These are phyloP conservation scores for Fraxinus albicans DNA, from an alignment of 305 asterid genomes.

Conservation along the genomic window DNA sequence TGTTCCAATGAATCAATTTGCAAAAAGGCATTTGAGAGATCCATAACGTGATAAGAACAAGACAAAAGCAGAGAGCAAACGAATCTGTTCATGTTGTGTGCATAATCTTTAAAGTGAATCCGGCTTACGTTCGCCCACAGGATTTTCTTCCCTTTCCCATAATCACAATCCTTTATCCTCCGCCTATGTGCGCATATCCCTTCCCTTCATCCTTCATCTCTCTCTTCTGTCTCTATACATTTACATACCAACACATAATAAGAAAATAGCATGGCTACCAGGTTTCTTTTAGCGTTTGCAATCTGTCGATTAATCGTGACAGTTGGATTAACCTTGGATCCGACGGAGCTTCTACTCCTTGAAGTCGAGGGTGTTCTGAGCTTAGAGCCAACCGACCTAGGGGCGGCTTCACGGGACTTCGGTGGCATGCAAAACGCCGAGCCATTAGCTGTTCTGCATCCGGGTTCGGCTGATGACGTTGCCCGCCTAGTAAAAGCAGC, in stretches of 20 bases:
- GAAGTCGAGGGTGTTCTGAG: slow-evolving; percentile 49
- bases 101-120: slow-evolving; percentile 59
- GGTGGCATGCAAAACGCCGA: slow-evolving; percentile 42
- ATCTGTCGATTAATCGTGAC: slow-evolving; percentile 60
- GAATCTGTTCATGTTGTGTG: slow-evolving; percentile 52
- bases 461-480: slow-evolving; percentile 56
- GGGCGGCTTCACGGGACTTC: slow-evolving; percentile 51
- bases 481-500: slow-evolving; percentile 53
- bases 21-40: background rate
- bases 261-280: slow-evolving; percentile 38
- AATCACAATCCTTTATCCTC: background rate
- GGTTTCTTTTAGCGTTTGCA: slow-evolving; percentile 50
- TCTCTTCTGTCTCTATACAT: background rate
- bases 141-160: slow-evolving; percentile 29
- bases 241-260: background rate
- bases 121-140: slow-evolving; percentile 42
- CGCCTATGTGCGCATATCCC: slow-evolving; percentile 19
- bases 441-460: slow-evolving; percentile 64
- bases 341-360: slow-evolving; percentile 41
- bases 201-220: slow-evolving; percentile 5
- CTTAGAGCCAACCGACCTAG: slow-evolving; percentile 44
- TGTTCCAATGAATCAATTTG: background rate
- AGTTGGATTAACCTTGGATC: slow-evolving; percentile 64
- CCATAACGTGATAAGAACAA: slow-evolving; percentile 5
- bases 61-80: background rate